Conservation (phyloP, 495 filamentous ascomycete genomes). For the Geoglossum glabrum region DNA sequence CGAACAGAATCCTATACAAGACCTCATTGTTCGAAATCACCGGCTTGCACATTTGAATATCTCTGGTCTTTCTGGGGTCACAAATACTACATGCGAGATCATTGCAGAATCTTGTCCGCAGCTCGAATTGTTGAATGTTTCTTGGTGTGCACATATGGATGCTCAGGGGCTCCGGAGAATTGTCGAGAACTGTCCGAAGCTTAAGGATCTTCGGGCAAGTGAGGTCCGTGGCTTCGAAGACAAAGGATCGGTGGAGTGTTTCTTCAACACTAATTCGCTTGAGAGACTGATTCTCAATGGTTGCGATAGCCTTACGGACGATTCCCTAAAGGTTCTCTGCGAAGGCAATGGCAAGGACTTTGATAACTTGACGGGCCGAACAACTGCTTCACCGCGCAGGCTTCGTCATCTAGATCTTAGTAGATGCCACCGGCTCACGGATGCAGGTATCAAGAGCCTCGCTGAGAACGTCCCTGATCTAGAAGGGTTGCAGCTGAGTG, state of each 20-base stretch:
- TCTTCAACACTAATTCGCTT: constrained; percentile 64
- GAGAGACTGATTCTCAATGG: constrained; percentile 60
- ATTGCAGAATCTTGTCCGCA: constrained; percentile 66
- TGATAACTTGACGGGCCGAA: constrained; percentile 54
- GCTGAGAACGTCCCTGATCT: constrained; percentile 58
- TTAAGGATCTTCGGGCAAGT: constrained; percentile 65
- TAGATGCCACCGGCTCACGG: constrained; percentile 53
- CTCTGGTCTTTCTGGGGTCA: constrained; percentile 57
- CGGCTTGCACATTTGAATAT: constrained; percentile 67
- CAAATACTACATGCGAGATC: constrained; percentile 70
- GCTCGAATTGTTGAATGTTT: constrained; percentile 67
- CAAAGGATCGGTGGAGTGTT: constrained; percentile 39
- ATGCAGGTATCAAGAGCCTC: constrained; percentile 42
- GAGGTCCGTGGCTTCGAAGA: constrained; percentile 67
- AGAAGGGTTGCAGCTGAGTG: constrained; percentile 60
- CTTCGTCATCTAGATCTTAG: constrained; percentile 66
- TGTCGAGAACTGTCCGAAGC: constrained; percentile 44
- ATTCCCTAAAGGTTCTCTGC: constrained; percentile 47
- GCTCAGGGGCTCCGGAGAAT: constrained; percentile 61
- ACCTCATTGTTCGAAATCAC: constrained; percentile 56
- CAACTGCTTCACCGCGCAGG: constrained; percentile 56
- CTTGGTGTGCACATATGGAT: constrained; percentile 75
- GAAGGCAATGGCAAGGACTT: constrained; percentile 53
- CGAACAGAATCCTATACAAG: constrained; percentile 58
- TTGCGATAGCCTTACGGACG: constrained; percentile 56